Evolutionary conservation across 2,329 filamentous ascomycete species (phyloP).

Genomic region (Stagonosporopsis vannaccii): DNA sequence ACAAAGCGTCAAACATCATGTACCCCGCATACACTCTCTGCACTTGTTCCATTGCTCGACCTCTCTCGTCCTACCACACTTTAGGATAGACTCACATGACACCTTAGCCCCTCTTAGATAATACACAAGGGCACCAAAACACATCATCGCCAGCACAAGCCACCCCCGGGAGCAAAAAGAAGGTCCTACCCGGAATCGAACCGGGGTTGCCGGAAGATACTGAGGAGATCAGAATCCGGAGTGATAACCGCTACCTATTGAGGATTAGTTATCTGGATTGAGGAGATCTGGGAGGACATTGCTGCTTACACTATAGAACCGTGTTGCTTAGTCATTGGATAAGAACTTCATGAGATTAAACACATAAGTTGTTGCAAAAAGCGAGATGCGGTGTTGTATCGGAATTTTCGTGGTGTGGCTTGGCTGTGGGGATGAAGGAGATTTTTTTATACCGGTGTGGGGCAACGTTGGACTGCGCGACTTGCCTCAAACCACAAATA

Average conservation of each 20-base stretch:
- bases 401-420: neutral
- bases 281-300: neutral
- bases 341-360: neutral
- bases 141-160: too few relatives aligned
- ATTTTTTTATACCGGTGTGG: neutral
- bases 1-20: too few relatives aligned
- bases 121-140: neutral
- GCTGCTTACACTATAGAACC: conserved; percentile 12
- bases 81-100: too few relatives aligned
- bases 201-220: conserved; percentile 16
- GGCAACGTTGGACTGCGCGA: neutral
- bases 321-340: conserved; percentile 12
- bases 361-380: neutral
- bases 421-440: neutral
- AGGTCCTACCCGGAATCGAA: conserved; percentile 17
- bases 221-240: conserved; percentile 12
- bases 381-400: neutral
- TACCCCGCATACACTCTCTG: too few relatives aligned
- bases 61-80: too few relatives aligned
- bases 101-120: too few relatives aligned
- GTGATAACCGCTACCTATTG: conserved; percentile 14
- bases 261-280: conserved; percentile 5
- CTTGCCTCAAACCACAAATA: neutral
- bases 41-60: too few relatives aligned
- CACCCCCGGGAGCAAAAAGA: neutral